A percentile compares a stretch with the other conserved stretches of the same genome.
These are phyloP conservation scores for Polytrichum commune DNA, from an alignment of 225 moss, liverwort and hornwort genomes.

Conservation along the genomic window DNA sequence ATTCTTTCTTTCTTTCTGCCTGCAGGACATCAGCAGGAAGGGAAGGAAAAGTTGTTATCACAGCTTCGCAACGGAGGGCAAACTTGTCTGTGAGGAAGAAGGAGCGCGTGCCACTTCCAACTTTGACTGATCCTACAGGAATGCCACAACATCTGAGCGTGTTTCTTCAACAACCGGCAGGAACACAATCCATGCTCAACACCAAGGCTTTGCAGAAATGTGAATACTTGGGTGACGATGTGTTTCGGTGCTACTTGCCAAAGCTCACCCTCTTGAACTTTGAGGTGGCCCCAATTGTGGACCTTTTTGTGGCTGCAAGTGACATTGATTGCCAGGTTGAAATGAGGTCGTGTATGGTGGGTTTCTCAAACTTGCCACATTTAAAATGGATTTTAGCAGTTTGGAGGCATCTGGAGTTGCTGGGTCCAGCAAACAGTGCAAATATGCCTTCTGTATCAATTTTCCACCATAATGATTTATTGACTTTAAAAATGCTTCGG, in stretches of 20 bases:
- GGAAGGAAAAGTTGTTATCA: conserved; percentile 2
- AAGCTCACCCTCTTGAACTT: conserved; percentile 73
- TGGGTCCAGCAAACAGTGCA: not conserved
- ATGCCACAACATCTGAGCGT: conserved; percentile 51
- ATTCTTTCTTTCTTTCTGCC: not conserved
- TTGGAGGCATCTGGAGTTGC: not conserved
- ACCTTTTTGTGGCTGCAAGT: conserved; percentile 68
- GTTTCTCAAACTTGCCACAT: conserved; percentile 1
- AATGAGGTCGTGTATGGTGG: conserved; percentile 77
- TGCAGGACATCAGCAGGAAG: conserved; percentile 17
- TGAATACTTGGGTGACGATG: conserved; percentile 58
- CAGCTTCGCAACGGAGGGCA: conserved; percentile 31
- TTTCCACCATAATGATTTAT: too few relatives aligned
- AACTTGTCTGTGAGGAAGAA: conserved; percentile 34
- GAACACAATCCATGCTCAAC: conserved; percentile 62
- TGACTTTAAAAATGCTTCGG: too few relatives aligned
- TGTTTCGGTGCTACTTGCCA: conserved; percentile 80
- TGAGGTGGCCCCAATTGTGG: conserved; percentile 77
- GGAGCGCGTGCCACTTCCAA: conserved; percentile 43
- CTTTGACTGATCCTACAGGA: conserved; percentile 45
- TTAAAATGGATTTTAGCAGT: too few relatives aligned
- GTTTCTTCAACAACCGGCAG: conserved; percentile 59
- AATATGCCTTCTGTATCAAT: too few relatives aligned
- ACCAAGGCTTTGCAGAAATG: conserved; percentile 47
- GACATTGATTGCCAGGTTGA: conserved; percentile 81